Conservation (phyloP, 1,284 basidiomycete genomes). For the Exobasidium cylindrosporum region DNA sequence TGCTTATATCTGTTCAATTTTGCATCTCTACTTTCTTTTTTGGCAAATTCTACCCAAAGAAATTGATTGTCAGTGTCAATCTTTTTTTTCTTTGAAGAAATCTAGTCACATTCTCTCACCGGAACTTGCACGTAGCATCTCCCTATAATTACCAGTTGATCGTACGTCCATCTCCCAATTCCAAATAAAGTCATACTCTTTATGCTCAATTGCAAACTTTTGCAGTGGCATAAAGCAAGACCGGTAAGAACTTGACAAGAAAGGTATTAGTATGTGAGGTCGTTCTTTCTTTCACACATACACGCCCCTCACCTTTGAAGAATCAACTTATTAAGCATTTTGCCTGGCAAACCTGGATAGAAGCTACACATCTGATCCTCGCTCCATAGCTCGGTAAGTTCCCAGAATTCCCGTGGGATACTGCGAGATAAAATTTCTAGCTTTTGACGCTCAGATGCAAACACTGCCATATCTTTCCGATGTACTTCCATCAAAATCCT, state of each 20-base stretch:
- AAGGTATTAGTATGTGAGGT: background rate
- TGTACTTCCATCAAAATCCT: slow-evolving; percentile 53
- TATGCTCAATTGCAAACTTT: slow-evolving; percentile 51
- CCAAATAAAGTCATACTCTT: slow-evolving; percentile 52
- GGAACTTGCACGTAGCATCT: slow-evolving; percentile 27
- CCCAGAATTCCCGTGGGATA: slow-evolving; percentile 53
- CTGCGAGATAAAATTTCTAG: slow-evolving; percentile 45
- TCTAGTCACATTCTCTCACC: too few relatives aligned
- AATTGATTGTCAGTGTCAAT: too few relatives aligned
- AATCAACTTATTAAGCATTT: slow-evolving; percentile 51
- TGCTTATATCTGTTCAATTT: slow-evolving; percentile 33
- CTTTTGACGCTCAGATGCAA: slow-evolving; percentile 50
- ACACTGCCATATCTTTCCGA: slow-evolving; percentile 38
- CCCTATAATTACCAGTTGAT: slow-evolving; percentile 50
- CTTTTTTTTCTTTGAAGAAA: too few relatives aligned
- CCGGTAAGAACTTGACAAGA: slow-evolving; percentile 41
- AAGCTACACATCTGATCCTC: slow-evolving; percentile 51
- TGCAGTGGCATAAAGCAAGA: slow-evolving; percentile 53
- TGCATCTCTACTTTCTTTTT: background rate
- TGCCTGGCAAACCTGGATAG: slow-evolving; percentile 48
- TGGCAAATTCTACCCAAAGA: background rate
- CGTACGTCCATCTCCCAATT: slow-evolving; percentile 55
- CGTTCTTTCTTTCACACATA: slow-evolving; percentile 7
- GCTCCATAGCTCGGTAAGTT: slow-evolving; percentile 52
- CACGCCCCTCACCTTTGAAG: slow-evolving; percentile 23